phyloP scores from a whole-genome alignment of 1,139 yeast genomes.

The Zygoascus sp. region DNA sequence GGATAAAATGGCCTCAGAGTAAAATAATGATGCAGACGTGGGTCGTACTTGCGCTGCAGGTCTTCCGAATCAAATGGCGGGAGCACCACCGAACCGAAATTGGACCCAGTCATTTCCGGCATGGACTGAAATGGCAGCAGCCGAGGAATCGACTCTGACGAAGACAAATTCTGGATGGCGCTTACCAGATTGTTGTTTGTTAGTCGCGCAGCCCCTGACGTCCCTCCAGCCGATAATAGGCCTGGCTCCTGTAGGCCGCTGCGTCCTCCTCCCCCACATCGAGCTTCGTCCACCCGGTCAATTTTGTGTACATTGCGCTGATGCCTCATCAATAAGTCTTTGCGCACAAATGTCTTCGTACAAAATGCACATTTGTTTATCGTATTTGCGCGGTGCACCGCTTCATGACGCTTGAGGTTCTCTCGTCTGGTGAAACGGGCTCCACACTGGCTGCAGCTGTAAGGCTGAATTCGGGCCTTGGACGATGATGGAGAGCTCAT shows the following conservation, averaged over 20 bases:
- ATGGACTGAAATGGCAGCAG: slow-evolving; percentile 9
- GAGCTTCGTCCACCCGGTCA: too few species aligned
- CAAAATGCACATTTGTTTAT: slow-evolving; percentile 1
- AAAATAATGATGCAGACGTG: slow-evolving; percentile 9
- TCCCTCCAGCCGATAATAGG: not conserved
- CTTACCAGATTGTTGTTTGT: not conserved
- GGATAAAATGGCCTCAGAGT: slow-evolving; percentile 11
- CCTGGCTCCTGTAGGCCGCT: too few species aligned
- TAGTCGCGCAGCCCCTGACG: not conserved
- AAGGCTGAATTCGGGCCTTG: slow-evolving; percentile 16
- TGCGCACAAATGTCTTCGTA: slow-evolving; percentile 3
- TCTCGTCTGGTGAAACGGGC: slow-evolving; percentile 9
- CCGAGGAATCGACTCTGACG: slow-evolving; percentile 9
- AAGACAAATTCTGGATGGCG: slow-evolving; percentile 8
- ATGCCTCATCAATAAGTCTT: slow-evolving; percentile 7
- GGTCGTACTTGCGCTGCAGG: slow-evolving; percentile 6
- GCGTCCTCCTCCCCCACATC: too few species aligned
- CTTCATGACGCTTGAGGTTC: slow-evolving; percentile 9
- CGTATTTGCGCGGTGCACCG: not conserved
- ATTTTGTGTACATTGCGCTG: not conserved
- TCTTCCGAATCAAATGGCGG: slow-evolving; percentile 12
- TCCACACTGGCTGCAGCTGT: slow-evolving; percentile 6
- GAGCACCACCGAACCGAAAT: not conserved
- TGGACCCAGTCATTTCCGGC: slow-evolving; percentile 6
- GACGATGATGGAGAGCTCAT: not conserved